Percentiles rank a stretch among this genome's conserved stretches.
Conservation (phyloP, 352 stramenopile genomes). For the Pythium chondricola region DNA sequence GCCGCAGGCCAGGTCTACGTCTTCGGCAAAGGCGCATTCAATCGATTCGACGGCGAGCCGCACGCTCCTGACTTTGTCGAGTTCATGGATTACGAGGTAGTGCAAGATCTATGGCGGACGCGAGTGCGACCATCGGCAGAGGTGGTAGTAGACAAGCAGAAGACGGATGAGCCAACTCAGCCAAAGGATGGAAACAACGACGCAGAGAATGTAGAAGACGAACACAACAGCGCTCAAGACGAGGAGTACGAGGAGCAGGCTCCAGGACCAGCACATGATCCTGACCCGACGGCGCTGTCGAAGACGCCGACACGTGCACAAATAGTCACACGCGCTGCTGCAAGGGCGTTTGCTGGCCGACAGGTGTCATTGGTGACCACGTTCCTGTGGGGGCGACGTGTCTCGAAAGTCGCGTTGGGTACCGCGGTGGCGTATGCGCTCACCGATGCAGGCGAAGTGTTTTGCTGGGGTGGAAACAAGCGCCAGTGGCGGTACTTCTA, state of each 20-base stretch:
- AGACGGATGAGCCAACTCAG: slow-evolving; percentile 6
- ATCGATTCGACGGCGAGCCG: slow-evolving; percentile 54
- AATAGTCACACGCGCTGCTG: slow-evolving; percentile 32
- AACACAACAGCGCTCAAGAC: too few species aligned
- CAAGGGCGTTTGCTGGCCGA: slow-evolving; percentile 35
- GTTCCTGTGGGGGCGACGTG: slow-evolving; percentile 69
- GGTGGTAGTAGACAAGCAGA: slow-evolving; percentile 2
- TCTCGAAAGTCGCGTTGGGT: slow-evolving; percentile 47
- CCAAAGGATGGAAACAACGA: background rate
- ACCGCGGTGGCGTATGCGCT: slow-evolving; percentile 50
- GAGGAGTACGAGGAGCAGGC: too few species aligned
- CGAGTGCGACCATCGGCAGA: slow-evolving; percentile 37
- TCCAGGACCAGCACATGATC: too few species aligned
- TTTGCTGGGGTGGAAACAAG: slow-evolving; percentile 73
- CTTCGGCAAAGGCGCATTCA: slow-evolving; percentile 61
- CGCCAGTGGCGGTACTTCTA: slow-evolving; percentile 72
- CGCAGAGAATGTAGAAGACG: background rate
- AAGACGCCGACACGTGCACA: slow-evolving; percentile 17
- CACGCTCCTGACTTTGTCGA: slow-evolving; percentile 59
- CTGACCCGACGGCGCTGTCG: too few species aligned
- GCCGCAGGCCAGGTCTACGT: slow-evolving; percentile 73
- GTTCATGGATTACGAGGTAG: slow-evolving; percentile 59
- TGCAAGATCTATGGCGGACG: slow-evolving; percentile 48
- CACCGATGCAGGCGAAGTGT: slow-evolving; percentile 62
- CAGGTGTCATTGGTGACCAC: slow-evolving; percentile 59